Evolutionary conservation across 2,329 filamentous ascomycete species (phyloP).

Genomic region (Coleophoma cylindrospora): DNA sequence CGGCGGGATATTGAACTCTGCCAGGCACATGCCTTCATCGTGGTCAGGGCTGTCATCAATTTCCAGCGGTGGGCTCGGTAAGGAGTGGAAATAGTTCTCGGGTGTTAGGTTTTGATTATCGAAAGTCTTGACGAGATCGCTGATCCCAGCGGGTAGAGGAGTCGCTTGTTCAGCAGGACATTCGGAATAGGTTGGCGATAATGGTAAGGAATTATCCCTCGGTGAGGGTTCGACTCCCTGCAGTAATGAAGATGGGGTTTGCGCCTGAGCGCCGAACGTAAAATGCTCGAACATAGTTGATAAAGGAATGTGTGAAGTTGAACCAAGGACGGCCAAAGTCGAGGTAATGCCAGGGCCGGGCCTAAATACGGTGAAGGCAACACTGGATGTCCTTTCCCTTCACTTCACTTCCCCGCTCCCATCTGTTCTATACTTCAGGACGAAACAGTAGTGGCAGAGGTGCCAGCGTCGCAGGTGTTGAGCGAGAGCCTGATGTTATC

Average conservation of each 20-base stretch:
- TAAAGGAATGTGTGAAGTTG: background rate
- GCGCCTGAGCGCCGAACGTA: conserved; percentile 17
- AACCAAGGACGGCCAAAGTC: no score
- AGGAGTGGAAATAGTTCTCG: conserved; percentile 2
- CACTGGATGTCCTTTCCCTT: no score
- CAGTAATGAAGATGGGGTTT: conserved; percentile 1
- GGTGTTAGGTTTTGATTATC: conserved; percentile 1
- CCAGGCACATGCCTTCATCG: background rate
- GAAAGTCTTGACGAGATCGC: conserved; percentile 6
- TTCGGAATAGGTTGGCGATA: conserved; percentile 2
- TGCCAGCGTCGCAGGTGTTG: no score
- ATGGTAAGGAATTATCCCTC: conserved; percentile 17
- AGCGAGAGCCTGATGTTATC: no score
- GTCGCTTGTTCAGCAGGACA: background rate
- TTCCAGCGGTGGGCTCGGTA: conserved; percentile 9
- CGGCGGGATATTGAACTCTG: conserved; percentile 1
- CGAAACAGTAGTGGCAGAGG: no score
- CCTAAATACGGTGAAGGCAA: no score
- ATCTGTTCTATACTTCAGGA: no score
- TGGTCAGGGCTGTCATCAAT: background rate
- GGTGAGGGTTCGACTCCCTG: conserved; percentile 14
- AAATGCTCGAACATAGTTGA: conserved; percentile 22
- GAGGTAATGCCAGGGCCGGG: no score
- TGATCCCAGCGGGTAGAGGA: background rate
- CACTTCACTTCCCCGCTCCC: no score